These are phyloP conservation scores for Candida pseudocylindracea DNA, from an alignment of 1,139 yeast genomes.

Conservation along the genomic window DNA sequence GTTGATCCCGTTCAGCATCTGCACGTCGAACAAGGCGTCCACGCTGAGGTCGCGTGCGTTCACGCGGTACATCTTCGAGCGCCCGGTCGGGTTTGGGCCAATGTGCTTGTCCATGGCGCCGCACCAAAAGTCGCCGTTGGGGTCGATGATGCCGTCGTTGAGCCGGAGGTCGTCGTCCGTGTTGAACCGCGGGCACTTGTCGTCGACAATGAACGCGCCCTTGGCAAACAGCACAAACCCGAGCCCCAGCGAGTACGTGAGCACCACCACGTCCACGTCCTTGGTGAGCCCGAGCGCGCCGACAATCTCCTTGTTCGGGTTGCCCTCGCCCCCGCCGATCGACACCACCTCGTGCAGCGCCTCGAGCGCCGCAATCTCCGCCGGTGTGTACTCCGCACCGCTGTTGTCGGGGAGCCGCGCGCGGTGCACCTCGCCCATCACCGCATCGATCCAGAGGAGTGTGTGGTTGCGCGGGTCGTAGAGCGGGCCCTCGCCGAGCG, in stretches of 20 bases:
- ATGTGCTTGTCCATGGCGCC: slow-evolving; percentile 40
- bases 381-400: slow-evolving; percentile 2
- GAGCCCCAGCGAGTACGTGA: slow-evolving; percentile 37
- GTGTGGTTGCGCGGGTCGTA: slow-evolving; percentile 34
- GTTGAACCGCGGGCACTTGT: slow-evolving; percentile 17
- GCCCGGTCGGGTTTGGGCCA: slow-evolving; percentile 7
- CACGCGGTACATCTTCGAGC: slow-evolving; percentile 13
- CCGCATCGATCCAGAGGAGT: slow-evolving; percentile 51
- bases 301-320: slow-evolving; percentile 11
- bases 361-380: not conserved
- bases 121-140: slow-evolving; percentile 46
- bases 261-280: slow-evolving; percentile 16
- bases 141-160: slow-evolving; percentile 54
- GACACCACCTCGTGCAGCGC: slow-evolving; percentile 17
- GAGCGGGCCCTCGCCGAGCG: slow-evolving; percentile 46
- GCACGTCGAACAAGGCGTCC: slow-evolving; percentile 13
- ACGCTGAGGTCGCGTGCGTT: slow-evolving; percentile 12
- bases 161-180: slow-evolving; percentile 21
- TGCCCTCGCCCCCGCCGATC: slow-evolving; percentile 5
- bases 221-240: slow-evolving; percentile 23
- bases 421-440: slow-evolving; percentile 32
- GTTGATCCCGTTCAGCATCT: slow-evolving; percentile 52
- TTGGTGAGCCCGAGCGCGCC: slow-evolving; percentile 45
- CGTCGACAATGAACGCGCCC: slow-evolving; percentile 16
- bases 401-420: slow-evolving; percentile 7